Base-by-base conservation (phyloP, 805 yeast genomes). In the fission yeast (Schizosaccharomyces pombe) region DNA sequence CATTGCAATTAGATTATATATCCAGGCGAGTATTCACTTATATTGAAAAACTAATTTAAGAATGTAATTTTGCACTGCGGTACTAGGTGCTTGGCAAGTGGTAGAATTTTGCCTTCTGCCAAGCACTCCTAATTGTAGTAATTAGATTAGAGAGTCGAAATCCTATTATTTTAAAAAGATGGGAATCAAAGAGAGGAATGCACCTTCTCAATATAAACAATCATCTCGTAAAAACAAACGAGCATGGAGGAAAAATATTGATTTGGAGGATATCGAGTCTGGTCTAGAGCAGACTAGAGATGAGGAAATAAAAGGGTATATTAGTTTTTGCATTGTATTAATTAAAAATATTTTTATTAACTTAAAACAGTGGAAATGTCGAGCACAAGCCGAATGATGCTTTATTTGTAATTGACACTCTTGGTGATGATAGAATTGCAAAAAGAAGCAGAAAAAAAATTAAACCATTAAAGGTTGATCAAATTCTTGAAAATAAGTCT, bases 181-280 rank as follows among this genome's bases (percentile, higher is more conserved):
- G 54, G 40, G 54, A 9, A 30, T 31, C 19, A 22, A 31, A 24
- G 28, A 16, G 14, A 43, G 26, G 16, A 30, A 19, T 4, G 52
- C 49, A 65, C 85, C 87, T 12, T 65, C 76, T 24, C 78, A 75
- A 60, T 73, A 72, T 60, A 69, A 69, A 47, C 95, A 87, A 67
- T 63, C 82, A 3, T 85, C 95, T 5, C 75, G 97, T 63, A 91
- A 91, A 70, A 94, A 95, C 47, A 89, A 84, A 73, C 80, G 75
- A 64, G 79, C 94, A 4, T 85, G 96, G 93, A 77, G 94, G 65
- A 85, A 85, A 67, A 85, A 91, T 66, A 82, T 91, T 56, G 94
- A 91, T 65, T 69, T 91, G 19, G 78, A 77, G 26, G 95, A 85
- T 58, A 71, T 91, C 52, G 85, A 82, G 62, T 66, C 68, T 32